Evolutionary conservation across 2,329 filamentous ascomycete species (phyloP).

Genomic region (Claviceps spartinae): DNA sequence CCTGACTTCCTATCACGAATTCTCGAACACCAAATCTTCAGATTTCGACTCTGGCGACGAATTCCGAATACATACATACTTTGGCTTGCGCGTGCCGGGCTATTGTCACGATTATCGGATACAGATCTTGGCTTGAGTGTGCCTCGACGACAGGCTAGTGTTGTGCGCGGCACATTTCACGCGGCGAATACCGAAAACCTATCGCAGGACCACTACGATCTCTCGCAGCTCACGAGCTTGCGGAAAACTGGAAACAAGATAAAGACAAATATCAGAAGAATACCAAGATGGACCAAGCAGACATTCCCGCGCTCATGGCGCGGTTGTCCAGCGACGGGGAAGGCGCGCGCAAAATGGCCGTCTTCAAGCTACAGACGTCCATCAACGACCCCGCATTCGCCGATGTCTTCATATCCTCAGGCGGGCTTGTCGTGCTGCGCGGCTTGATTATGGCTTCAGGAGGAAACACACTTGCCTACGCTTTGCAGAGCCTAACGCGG

Average conservation of each 20-base stretch:
- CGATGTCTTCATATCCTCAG: slow-evolving; percentile 86
- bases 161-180: not conserved
- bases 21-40: not conserved
- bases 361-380: slow-evolving; percentile 90
- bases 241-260: too few species aligned
- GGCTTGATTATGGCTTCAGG: slow-evolving; percentile 72
- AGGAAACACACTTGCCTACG: slow-evolving; percentile 92
- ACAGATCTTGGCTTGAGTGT: not conserved
- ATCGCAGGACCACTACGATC: not conserved
- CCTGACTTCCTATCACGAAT: not conserved
- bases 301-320: slow-evolving; percentile 51
- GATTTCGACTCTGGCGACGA: too few species aligned
- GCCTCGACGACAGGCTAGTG: not conserved
- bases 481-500: slow-evolving; percentile 74
- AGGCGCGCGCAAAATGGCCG: slow-evolving; percentile 92
- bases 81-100: too few species aligned
- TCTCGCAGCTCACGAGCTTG: slow-evolving; percentile 2
- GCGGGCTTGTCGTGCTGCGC: slow-evolving; percentile 68
- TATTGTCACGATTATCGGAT: not conserved
- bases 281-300: slow-evolving; percentile 46
- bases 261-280: too few species aligned
- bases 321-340: slow-evolving; percentile 62
- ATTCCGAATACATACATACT: too few species aligned
- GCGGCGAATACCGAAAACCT: not conserved
- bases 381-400: slow-evolving; percentile 95